phyloP scores from a whole-genome alignment of 2,329 filamentous ascomycete genomes.

The Alternaria gaisen region DNA sequence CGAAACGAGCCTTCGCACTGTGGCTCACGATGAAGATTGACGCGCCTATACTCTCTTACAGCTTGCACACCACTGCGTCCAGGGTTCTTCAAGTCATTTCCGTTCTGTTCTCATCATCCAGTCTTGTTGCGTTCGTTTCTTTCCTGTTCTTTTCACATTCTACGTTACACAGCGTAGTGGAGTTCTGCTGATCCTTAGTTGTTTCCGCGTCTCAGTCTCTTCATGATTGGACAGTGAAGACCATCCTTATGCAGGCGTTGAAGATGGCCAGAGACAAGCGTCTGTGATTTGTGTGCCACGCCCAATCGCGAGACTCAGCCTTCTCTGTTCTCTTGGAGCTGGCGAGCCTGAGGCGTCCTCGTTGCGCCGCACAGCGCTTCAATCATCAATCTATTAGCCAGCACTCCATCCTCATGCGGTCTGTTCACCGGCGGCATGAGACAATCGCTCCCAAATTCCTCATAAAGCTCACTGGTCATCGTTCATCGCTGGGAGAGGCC shows the following conservation, averaged over 20 bases:
- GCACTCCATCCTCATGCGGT: background rate
- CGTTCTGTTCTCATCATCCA: background rate
- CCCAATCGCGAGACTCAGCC: background rate
- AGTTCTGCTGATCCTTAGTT: background rate
- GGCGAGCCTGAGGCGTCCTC: background rate
- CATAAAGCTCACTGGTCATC: conserved; percentile 9
- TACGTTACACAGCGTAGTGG: background rate
- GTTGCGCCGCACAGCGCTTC: background rate
- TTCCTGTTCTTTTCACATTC: background rate
- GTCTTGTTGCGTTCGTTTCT: background rate
- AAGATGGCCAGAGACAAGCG: background rate
- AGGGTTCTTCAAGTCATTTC: background rate
- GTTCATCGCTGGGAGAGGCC: conserved; percentile 3
- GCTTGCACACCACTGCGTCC: background rate
- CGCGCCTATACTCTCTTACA: background rate
- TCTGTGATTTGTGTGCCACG: too few species aligned
- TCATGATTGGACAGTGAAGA: background rate
- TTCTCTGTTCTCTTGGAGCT: background rate
- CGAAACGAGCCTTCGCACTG: background rate
- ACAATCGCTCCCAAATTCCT: background rate
- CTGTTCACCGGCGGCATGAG: background rate
- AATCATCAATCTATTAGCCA: background rate
- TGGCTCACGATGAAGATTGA: background rate
- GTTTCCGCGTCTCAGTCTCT: background rate
- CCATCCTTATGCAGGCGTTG: background rate